Evolutionary conservation across 768 basidiomycete species (phyloP).

Genomic region (Boletus sp.): DNA sequence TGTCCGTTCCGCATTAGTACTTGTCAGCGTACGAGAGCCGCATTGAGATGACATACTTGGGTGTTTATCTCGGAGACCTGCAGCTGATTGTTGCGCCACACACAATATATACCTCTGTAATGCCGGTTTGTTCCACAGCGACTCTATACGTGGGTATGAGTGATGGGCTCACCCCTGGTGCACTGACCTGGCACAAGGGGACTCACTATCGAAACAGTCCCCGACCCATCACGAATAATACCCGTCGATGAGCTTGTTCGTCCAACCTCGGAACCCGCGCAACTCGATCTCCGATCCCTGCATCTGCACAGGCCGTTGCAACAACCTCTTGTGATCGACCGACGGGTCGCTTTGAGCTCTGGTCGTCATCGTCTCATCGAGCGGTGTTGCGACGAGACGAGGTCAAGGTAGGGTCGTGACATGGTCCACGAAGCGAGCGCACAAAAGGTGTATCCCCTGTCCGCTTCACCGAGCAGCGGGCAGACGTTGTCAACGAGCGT

Average conservation of each 20-base stretch:
- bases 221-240: too few relatives aligned
- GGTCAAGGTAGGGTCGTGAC: conserved; percentile 54
- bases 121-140: too few relatives aligned
- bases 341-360: conserved; percentile 18
- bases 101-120: too few relatives aligned
- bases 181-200: too few relatives aligned
- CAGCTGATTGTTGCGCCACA: too few relatives aligned
- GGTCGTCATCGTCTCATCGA: background rate
- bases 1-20: conserved; percentile 29
- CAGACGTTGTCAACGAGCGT: conserved; percentile 46
- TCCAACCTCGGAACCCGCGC: conserved; percentile 69
- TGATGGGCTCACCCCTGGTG: too few relatives aligned
- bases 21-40: background rate
- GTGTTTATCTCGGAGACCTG: too few relatives aligned
- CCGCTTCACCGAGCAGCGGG: conserved; percentile 91
- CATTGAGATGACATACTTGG: conserved; percentile 58
- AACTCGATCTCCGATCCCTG: conserved; percentile 81
- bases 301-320: conserved; percentile 83
- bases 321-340: conserved; percentile 60
- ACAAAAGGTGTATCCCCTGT: conserved; percentile 97
- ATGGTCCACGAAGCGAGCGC: conserved; percentile 82
- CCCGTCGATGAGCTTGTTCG: too few relatives aligned
- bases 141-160: too few relatives aligned
- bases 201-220: too few relatives aligned
- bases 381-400: background rate